These are phyloP conservation scores for Carex pumila DNA, from an alignment of 176 grass and related monocot species.

Conservation along the genomic window DNA sequence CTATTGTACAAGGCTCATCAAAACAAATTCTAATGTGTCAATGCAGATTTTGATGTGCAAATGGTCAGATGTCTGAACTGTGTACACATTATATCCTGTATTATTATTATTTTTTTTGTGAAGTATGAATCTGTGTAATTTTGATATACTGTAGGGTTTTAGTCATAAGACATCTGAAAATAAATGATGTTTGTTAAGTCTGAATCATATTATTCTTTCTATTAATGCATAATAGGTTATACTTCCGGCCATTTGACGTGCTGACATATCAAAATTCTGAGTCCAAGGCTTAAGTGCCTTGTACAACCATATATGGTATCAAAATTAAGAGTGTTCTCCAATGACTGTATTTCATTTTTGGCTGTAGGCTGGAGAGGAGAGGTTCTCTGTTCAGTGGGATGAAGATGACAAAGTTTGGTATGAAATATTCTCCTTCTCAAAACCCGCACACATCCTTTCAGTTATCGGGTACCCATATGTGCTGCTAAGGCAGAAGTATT, in stretches of 20 bases:
- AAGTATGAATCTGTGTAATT: neutral
- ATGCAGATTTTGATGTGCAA: neutral
- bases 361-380: conserved; percentile 67
- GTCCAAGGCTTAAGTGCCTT: too few species aligned
- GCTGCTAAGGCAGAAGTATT: conserved; percentile 54
- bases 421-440: conserved; percentile 73
- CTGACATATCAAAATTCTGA: neutral
- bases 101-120: too few species aligned
- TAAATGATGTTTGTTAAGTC: neutral
- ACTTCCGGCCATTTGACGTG: neutral
- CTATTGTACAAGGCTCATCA: neutral
- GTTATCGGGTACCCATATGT: conserved; percentile 58
- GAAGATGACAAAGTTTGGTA: conserved; percentile 73
- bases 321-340: neutral
- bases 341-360: neutral
- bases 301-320: neutral
- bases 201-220: neutral
- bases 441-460: conserved; percentile 58
- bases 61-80: neutral
- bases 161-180: neutral
- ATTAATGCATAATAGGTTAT: neutral
- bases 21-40: neutral
- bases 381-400: conserved; percentile 66
- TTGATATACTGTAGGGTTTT: neutral
- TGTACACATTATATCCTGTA: neutral